phyloP scores from a whole-genome alignment of 2,329 filamentous ascomycete genomes.

The Ophiostoma ips region DNA sequence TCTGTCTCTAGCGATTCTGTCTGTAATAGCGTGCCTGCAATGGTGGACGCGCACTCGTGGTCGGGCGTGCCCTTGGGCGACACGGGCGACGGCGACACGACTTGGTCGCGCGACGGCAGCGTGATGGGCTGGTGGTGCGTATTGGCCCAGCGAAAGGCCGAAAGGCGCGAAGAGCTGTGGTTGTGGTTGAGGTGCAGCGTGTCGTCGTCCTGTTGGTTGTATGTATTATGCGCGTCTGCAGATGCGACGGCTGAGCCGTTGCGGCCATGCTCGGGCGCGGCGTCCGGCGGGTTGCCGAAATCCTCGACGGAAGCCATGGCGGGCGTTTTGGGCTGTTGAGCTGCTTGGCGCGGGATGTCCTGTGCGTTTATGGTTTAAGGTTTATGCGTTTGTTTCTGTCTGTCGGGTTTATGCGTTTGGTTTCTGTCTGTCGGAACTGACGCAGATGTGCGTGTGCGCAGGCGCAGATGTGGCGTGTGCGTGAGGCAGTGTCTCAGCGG shows the following conservation, averaged over 20 bases:
- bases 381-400: too few species aligned
- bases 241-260: too few species aligned
- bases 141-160: constrained; percentile 40
- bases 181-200: constrained; percentile 13
- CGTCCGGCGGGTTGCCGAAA: constrained; percentile 16
- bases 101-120: constrained; percentile 22
- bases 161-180: constrained; percentile 41
- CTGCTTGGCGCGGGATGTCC: too few species aligned
- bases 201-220: neutral
- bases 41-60: neutral
- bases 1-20: too few species aligned
- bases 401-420: too few species aligned
- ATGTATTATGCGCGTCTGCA: too few species aligned
- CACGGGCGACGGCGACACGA: constrained; percentile 27
- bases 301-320: constrained; percentile 5
- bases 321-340: neutral
- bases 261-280: too few species aligned
- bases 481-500: too few species aligned
- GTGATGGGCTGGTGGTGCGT: constrained; percentile 25
- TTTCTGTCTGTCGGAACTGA: too few species aligned
- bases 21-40: neutral
- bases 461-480: too few species aligned
- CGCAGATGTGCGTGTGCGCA: too few species aligned
- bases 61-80: constrained; percentile 17
- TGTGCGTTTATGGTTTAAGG: too few species aligned